Base-by-base conservation (phyloP, 768 basidiomycete genomes). In the Terana coerulea region DNA sequence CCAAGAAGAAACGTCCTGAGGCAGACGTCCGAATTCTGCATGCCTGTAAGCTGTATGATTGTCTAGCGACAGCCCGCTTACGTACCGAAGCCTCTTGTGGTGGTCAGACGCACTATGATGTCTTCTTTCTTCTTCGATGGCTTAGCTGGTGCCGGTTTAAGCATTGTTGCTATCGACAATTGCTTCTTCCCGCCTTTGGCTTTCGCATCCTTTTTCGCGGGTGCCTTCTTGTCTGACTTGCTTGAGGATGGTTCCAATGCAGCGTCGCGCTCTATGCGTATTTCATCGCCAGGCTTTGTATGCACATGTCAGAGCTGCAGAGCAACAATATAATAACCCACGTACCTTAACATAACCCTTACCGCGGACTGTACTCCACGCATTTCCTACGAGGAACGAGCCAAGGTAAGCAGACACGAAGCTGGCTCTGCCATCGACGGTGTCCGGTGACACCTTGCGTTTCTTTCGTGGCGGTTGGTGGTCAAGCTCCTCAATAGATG, bases 311-410 rank as follows among this genome's bases (percentile, higher is more conserved):
- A 45, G 24, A 36, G 21, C 36, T 33, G 14, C 2, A n/a, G n/a
- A n/a, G n/a, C n/a, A n/a, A 44, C 15, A 30, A 29, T 29, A 5
- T 44, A n/a, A 9, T 10, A 11, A 30, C 1, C 21, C 19, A 33
- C 49, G 42, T 24, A 55, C 54, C 22, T 81, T 81, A 31, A 88
- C 72, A 53, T 89, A 88, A 3, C 84, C 84, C 58, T 75, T 80
- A 1, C 88, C 88, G 43, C 79, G 84, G 12, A 78, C 84, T 34
- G 83, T 90, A 56, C 86, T 88, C 86, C 86, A 91, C 9, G 86
- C 88, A 59, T 87, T 84, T 19, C 77, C 75, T 21, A 89, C 76
- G 9, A 89, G 54, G 44, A 89, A 72, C 43, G 83, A 84, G 10
- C 88, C 88, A 24, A 91, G 58, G 61, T 86, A 90, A 10, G 59